phyloP scores from a whole-genome alignment of 192 early-diverging fungal genomes.

The Entomortierella parvispora region DNA sequence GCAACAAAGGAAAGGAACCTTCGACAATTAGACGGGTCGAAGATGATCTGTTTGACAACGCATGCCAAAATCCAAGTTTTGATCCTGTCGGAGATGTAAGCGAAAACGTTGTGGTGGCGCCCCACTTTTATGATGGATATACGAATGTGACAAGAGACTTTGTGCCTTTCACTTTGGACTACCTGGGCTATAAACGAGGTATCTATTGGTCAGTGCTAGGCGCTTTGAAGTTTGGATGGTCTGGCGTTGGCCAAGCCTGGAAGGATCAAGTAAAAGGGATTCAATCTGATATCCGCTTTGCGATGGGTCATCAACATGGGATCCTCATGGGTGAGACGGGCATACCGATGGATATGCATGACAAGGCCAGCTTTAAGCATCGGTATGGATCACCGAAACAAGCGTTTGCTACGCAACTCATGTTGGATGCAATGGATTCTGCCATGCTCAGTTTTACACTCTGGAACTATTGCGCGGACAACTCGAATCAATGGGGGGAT shows the following conservation, averaged over 20 bases:
- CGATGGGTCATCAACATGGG: constrained; percentile 18
- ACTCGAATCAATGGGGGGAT: constrained; percentile 59
- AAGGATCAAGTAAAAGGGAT: constrained; percentile 29
- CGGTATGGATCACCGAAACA: constrained; percentile 50
- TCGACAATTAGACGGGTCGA: not conserved
- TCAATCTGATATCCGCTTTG: constrained; percentile 22
- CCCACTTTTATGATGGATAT: constrained; percentile 50
- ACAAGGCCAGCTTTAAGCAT: constrained; percentile 34
- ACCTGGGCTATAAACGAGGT: constrained; percentile 37
- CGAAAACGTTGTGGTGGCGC: constrained; percentile 40
- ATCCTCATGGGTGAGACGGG: constrained; percentile 50
- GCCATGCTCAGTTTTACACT: constrained; percentile 58
- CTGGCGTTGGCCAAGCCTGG: constrained; percentile 11
- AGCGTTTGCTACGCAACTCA: constrained; percentile 56
- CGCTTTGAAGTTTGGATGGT: constrained; percentile 36
- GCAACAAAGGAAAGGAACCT: constrained; percentile 1
- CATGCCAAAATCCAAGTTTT: constrained; percentile 28
- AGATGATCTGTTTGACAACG: constrained; percentile 30
- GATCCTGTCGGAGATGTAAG: constrained; percentile 42
- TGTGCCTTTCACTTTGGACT: constrained; percentile 42
- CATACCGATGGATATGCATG: constrained; percentile 39
- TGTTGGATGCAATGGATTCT: constrained; percentile 59
- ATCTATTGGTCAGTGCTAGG: constrained; percentile 33
- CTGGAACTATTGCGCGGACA: constrained; percentile 66
- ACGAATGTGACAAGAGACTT: constrained; percentile 44